Evolutionary conservation across 2,329 filamentous ascomycete species (phyloP), one percentile per base, ranked within the genome.

Genomic region (Fusarium penzigii): DNA sequence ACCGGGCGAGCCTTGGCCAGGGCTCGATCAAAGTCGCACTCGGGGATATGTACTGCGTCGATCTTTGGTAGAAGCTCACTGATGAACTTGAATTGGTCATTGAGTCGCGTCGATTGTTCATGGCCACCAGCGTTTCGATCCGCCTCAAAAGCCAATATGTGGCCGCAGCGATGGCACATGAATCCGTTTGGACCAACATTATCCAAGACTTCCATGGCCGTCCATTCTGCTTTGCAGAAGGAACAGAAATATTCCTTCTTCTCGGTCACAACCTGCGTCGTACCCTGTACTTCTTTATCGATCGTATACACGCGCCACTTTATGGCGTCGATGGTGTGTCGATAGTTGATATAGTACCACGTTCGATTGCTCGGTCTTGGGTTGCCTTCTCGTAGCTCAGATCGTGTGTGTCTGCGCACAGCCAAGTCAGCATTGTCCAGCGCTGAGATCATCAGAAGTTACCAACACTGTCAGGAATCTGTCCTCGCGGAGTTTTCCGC

Each of bases 321-420:
- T 74, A 96, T 95, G 44, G 90, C 91, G 73, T 99, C 94, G 66
- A 99, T 91, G 36, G 93, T 91, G 52, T 90, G 89, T 53, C 94
- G 90, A 67, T 95, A 95, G 70, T 97, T 92, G 69, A 99, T 93
- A 73, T 90, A 99, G 76, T 96, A 99, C 80, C 96, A 99, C 57
- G 93, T 96, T 65, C 90, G 85, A 68, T 88, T 92, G 61, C 89
- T 87, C 6, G 90, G 88, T 47, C 92, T 87, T 52, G 89, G 87
- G 53, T 92, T 89, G 46, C 90, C 90, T 67, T 92, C 89, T 60
- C 87, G 86, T 49, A 89, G 77, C 69, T 96, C 92, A 45, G 86
- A 83, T 55, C 91, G 64, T 16, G 71, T 74, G 48, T 74, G 86
- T 32, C 86, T 85, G 70, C 87, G 44, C 38, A 44, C 11, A 42